Evolutionary conservation across 2,329 filamentous ascomycete genomes (phyloP).

Genomic region (Aschersonia sp.): DNA sequence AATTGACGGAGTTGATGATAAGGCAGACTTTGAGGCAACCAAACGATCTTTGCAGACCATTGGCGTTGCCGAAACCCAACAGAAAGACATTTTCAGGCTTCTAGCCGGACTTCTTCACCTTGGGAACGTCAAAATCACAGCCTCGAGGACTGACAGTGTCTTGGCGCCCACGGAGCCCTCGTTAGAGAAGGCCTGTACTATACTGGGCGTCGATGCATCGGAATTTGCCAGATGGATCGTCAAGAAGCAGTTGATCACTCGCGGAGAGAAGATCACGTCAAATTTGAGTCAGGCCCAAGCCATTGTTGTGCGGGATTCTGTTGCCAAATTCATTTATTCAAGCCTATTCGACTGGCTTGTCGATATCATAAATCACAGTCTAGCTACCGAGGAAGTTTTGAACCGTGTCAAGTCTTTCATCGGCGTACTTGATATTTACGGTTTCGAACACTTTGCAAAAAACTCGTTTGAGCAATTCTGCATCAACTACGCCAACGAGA

Average conservation of each 20-base stretch:
- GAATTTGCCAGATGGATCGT: conserved; percentile 97
- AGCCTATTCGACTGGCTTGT: conserved; percentile 98
- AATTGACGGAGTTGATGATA: conserved; percentile 92
- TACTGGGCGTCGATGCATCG: conserved; percentile 72
- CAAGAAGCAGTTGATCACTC: conserved; percentile 94
- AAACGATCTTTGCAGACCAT: conserved; percentile 77
- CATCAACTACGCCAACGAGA: conserved; percentile 99
- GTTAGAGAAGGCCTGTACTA: conserved; percentile 63
- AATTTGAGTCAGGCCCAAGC: conserved; percentile 91
- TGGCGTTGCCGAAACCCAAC: conserved; percentile 60
- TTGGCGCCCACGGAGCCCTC: conserved; percentile 70
- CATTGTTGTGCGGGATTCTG: conserved; percentile 86
- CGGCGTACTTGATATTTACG: conserved; percentile 97
- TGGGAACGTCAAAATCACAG: conserved; percentile 91
- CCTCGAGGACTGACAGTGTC: conserved; percentile 76
- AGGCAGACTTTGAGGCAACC: conserved; percentile 81
- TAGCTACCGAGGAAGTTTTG: conserved; percentile 80
- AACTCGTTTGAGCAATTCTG: conserved; percentile 99
- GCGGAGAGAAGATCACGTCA: conserved; percentile 94
- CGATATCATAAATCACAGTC: conserved; percentile 83
- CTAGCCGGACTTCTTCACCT: conserved; percentile 85
- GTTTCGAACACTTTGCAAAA: conserved; percentile 98
- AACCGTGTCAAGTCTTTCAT: conserved; percentile 80
- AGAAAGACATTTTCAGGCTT: conserved; percentile 76
- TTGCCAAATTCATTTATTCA: conserved; percentile 97